phyloP scores from a whole-genome alignment of 768 basidiomycete genomes.

The Fomitopsis serialis region DNA sequence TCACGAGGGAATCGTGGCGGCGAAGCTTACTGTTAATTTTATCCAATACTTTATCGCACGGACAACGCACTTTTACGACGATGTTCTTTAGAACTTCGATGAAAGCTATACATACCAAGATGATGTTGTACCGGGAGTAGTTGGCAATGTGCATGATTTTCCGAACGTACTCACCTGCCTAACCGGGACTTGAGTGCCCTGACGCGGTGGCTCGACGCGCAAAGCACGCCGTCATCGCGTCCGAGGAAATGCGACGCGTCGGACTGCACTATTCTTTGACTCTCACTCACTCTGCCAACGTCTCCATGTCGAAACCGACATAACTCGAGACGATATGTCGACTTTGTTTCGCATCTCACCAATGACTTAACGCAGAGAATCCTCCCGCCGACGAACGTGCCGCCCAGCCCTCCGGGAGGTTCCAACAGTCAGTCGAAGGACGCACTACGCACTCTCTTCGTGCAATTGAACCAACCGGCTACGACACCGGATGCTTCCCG shows the following conservation, averaged over 20 bases:
- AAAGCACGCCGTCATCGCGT: no score
- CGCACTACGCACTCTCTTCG: conserved; percentile 32
- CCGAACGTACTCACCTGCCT: background rate
- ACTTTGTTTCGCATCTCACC: conserved; percentile 4
- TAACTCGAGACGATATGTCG: background rate
- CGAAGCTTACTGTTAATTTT: no score
- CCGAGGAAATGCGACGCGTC: background rate
- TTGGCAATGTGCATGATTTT: no score
- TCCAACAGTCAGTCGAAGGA: conserved; percentile 20
- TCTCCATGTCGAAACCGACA: background rate
- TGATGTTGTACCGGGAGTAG: no score
- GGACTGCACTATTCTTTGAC: background rate
- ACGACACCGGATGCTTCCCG: conserved; percentile 23
- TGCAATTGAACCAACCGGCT: conserved; percentile 29
- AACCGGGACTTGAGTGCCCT: background rate
- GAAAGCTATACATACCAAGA: no score
- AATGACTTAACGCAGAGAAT: background rate
- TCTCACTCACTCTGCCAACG: no score
- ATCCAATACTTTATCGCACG: no score
- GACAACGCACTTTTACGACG: no score
- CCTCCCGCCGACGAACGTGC: background rate
- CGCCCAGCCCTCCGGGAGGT: conserved; percentile 9
- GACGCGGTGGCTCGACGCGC: background rate
- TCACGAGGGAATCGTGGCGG: no score
- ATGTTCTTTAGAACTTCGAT: no score